Evolutionary conservation across 2,329 filamentous ascomycete species (phyloP), one percentile per base, ranked within the genome.

Genomic region (Calonectria pauciramosa): DNA sequence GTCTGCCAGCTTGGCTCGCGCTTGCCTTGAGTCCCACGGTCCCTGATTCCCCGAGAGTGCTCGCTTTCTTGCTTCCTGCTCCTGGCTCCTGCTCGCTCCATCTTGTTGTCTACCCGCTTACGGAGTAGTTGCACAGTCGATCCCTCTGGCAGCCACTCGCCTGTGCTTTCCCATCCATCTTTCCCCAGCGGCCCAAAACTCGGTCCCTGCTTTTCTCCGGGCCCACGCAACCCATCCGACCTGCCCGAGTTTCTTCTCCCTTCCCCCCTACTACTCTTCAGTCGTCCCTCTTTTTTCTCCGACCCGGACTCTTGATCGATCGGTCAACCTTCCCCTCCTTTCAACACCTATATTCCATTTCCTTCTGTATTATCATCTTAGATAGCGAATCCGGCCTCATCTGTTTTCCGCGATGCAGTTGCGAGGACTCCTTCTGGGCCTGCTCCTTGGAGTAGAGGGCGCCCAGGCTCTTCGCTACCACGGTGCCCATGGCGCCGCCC

Each of bases 401-500:
- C 68, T 30, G n/a, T 68, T 68, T 69, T 59, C 68, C 75, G 75
- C 71, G 36, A 81, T 81, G 80, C 79, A 81, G 67, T 52, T 81
- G 74, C 77, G 76, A 77, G 65, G 76, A 68, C 67, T 81, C 28
- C 70, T 81, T 36, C 28, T 81, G 66, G 77, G 80, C 68, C 63
- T 81, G 70, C 75, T 80, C 70, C 70, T 80, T 54, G 79, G 78
- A 69, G 76, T 76, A n/a, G 80, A 81, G 60, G 80, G 75, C 64
- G 44, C 77, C n/a, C 73, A 70, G 23, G 54, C 76, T 34, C 68
- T 72, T 68, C 74, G 67, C 26, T 67, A 54, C 52, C 74, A 71
- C 44, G 65, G 34, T 8, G 38, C 38, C 23, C 30, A 41, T 44
- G 26, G 51, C 36, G 60, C 30, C 26, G 32, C 20, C 9, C 38